Conservation (phyloP, 371 early-diverging fungal genomes). For the Mucor plumbeus region DNA sequence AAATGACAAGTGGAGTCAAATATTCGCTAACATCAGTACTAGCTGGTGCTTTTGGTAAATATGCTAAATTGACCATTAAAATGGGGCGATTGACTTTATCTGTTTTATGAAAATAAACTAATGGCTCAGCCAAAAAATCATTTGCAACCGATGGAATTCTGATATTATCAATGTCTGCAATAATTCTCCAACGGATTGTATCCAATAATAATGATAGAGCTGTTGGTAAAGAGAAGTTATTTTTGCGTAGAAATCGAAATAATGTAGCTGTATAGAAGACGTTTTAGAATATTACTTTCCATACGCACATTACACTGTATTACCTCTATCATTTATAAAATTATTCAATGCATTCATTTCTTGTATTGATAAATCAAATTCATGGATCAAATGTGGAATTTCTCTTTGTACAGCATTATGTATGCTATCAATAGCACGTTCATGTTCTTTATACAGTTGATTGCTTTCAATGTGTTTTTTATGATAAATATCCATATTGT, state of each 20-base stretch:
- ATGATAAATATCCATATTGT: constrained; percentile 13
- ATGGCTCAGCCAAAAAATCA: constrained; percentile 32
- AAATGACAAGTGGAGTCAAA: constrained; percentile 41
- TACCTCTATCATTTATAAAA: constrained; percentile 47
- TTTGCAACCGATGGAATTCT: constrained; percentile 14
- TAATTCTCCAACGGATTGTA: constrained; percentile 49
- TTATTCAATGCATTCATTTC: constrained; percentile 36
- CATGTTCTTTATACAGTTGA: constrained; percentile 30
- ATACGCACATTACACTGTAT: neutral
- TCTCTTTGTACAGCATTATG: constrained; percentile 43
- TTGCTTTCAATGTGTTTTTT: constrained; percentile 26
- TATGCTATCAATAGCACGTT: constrained; percentile 37
- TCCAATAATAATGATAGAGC: constrained; percentile 44
- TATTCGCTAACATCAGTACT: constrained; percentile 28
- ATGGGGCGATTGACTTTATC: constrained; percentile 46
- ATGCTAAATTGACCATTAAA: constrained; percentile 36
- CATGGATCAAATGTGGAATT: constrained; percentile 44
- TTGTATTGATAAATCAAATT: constrained; percentile 31
- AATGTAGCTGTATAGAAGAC: constrained; percentile 37
- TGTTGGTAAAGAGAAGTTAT: constrained; percentile 40
- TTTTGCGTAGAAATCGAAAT: constrained; percentile 49
- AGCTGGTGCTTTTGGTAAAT: constrained; percentile 30
- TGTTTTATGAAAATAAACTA: constrained; percentile 45
- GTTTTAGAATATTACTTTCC: neutral
- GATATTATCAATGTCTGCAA: constrained; percentile 33